Evolutionary conservation across 208 protist species (phyloP).

Genomic region (Leishmania braziliensis): DNA sequence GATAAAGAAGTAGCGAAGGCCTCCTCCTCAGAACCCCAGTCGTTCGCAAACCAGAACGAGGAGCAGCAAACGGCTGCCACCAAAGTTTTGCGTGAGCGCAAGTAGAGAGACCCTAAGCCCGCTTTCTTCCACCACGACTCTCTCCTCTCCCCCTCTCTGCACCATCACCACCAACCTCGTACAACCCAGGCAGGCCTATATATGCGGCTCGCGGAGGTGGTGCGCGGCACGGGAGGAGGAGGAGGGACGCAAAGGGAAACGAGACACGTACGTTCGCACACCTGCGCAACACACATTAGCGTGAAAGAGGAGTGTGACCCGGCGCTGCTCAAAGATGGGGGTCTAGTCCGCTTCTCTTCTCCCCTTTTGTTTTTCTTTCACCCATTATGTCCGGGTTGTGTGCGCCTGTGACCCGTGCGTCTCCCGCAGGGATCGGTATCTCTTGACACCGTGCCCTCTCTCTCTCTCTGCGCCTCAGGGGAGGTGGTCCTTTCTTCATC

Average conservation of each 20-base stretch:
- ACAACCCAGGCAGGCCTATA: background rate
- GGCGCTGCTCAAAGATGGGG: background rate
- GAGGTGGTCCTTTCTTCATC: background rate
- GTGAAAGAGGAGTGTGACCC: background rate
- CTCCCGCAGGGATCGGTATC: background rate
- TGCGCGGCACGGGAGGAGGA: background rate
- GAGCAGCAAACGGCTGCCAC: background rate
- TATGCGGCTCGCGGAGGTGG: background rate
- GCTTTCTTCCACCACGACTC: background rate
- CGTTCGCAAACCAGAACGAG: background rate
- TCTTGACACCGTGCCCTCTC: background rate
- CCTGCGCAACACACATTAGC: background rate
- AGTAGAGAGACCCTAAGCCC: background rate
- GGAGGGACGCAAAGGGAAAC: background rate
- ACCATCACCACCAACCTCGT: background rate
- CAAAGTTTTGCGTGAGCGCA: background rate
- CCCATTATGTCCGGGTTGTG: background rate
- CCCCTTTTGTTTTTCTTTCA: constrained; percentile 20
- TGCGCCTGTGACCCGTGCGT: background rate
- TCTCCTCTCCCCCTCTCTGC: background rate
- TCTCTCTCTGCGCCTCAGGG: background rate
- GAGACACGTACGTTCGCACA: background rate
- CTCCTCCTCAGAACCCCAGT: background rate
- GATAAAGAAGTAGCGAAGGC: background rate
- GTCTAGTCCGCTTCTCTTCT: constrained; percentile 3